Evolutionary conservation across 164 flowering plant genomes (phyloP).

Genomic region (Nymphaea colorata): DNA sequence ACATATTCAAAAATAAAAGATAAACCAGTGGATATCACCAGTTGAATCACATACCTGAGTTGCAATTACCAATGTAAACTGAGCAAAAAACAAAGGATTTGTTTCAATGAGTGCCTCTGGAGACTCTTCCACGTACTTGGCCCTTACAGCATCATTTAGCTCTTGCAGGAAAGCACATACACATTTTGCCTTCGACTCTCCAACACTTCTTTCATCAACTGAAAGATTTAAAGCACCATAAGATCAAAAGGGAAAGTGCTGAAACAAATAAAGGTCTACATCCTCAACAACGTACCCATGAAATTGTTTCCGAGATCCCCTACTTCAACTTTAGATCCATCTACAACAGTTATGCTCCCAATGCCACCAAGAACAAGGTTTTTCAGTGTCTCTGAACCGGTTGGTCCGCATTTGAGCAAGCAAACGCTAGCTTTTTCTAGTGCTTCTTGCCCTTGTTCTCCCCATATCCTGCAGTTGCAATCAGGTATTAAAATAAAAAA

Average conservation of each 20-base stretch:
- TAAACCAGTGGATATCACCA: too few relatives aligned
- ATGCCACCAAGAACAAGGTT: conserved; percentile 97
- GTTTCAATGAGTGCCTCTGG: conserved; percentile 69
- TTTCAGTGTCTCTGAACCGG: conserved; percentile 92
- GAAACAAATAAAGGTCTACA: neutral
- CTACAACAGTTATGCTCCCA: conserved; percentile 86
- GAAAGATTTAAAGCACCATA: conserved; percentile 7
- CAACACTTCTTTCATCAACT: conserved; percentile 84
- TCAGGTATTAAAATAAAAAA: neutral
- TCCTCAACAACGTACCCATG: conserved; percentile 37
- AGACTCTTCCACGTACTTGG: conserved; percentile 83
- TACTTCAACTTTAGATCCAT: conserved; percentile 76
- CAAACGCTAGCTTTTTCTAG: conserved; percentile 89
- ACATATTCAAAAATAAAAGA: too few relatives aligned
- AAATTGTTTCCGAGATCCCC: conserved; percentile 96
- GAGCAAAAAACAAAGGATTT: conserved; percentile 79
- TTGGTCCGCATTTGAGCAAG: conserved; percentile 92
- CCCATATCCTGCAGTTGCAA: conserved; percentile 71
- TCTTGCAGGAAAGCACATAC: conserved; percentile 91
- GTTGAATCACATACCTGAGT: conserved; percentile 54
- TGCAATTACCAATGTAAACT: conserved; percentile 82
- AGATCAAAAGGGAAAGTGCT: conserved; percentile 1
- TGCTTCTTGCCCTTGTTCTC: conserved; percentile 92
- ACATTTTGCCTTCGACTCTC: conserved; percentile 87
- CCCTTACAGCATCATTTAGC: conserved; percentile 91